phyloP scores from a whole-genome alignment of 495 filamentous ascomycete species.

The Trichocladium antarcticum region DNA sequence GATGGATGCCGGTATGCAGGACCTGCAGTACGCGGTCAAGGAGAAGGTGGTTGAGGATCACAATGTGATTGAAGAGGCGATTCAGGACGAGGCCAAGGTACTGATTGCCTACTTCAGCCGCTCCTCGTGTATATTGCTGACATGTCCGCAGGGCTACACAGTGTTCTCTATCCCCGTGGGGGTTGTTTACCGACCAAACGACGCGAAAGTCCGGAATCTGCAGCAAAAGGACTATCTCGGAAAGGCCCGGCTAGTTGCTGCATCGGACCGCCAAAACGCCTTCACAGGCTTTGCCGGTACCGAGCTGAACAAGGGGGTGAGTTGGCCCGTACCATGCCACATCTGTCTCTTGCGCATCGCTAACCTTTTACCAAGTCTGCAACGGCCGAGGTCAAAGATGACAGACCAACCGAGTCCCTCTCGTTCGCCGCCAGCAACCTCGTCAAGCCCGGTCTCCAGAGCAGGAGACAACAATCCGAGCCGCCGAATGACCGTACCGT shows the following conservation, averaged over 20 bases:
- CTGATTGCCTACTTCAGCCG: slow-evolving; percentile 5
- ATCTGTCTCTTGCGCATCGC: slow-evolving; percentile 14
- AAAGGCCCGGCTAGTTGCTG: slow-evolving; percentile 84
- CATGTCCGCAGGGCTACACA: slow-evolving; percentile 66
- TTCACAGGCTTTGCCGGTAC: slow-evolving; percentile 67
- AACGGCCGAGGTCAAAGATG: slow-evolving; percentile 44
- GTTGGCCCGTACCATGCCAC: slow-evolving; percentile 4
- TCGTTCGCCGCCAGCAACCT: slow-evolving; percentile 86
- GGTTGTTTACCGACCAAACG: slow-evolving; percentile 87
- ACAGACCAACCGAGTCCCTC: slow-evolving; percentile 64
- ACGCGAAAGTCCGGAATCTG: slow-evolving; percentile 95
- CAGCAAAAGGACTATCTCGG: slow-evolving; percentile 96
- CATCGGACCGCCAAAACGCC: slow-evolving; percentile 66
- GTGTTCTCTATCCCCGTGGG: slow-evolving; percentile 98
- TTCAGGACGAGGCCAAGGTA: slow-evolving; percentile 85
- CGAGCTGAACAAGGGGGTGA: slow-evolving; percentile 53
- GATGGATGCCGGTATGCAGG: slow-evolving; percentile 77
- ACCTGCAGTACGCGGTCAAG: slow-evolving; percentile 84
- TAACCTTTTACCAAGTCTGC: slow-evolving; percentile 9
- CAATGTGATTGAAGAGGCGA: slow-evolving; percentile 95
- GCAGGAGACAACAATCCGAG: slow-evolving; percentile 75
- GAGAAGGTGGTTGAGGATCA: slow-evolving; percentile 94
- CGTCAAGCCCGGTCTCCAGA: slow-evolving; percentile 69
- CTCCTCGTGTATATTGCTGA: slow-evolving; percentile 19
- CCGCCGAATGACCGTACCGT: slow-evolving; percentile 67